phyloP scores from a whole-genome alignment of 805 yeast species.

The Candida parachauliodes region DNA sequence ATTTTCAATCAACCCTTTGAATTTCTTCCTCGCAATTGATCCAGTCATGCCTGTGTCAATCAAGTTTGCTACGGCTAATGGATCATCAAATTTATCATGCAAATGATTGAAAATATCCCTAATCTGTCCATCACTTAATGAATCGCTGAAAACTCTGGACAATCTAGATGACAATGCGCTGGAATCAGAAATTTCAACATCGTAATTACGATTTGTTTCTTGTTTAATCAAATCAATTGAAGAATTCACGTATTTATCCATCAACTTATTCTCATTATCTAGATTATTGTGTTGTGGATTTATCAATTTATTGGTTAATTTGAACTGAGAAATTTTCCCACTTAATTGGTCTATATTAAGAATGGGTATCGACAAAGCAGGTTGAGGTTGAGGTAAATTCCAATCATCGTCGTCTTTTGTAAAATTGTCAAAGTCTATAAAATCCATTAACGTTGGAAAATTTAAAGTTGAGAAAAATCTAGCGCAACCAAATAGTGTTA shows the following conservation, averaged over 20 bases:
- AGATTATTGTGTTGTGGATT: slow-evolving; percentile 11
- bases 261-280: slow-evolving; percentile 11
- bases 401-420: slow-evolving; percentile 9
- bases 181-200: not conserved
- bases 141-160: slow-evolving; percentile 46
- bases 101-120: slow-evolving; percentile 30
- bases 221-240: slow-evolving; percentile 36
- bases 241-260: slow-evolving; percentile 44
- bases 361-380: slow-evolving; percentile 40
- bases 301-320: slow-evolving; percentile 24
- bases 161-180: slow-evolving; percentile 41
- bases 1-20: slow-evolving; percentile 57
- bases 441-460: slow-evolving; percentile 33
- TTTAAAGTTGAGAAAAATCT: too few species aligned
- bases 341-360: slow-evolving; percentile 34
- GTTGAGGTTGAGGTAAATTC: slow-evolving; percentile 38
- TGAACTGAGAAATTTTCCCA: slow-evolving; percentile 30
- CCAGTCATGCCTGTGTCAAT: slow-evolving; percentile 53
- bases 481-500: too few species aligned
- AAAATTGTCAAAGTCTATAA: slow-evolving; percentile 37
- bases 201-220: not conserved
- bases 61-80: slow-evolving; percentile 24
- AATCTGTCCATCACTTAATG: slow-evolving; percentile 36
- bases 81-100: slow-evolving; percentile 27
- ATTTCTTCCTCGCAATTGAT: slow-evolving; percentile 54